Conservation (phyloP, 306 rosid species). For the Coriaria nepalensis region DNA sequence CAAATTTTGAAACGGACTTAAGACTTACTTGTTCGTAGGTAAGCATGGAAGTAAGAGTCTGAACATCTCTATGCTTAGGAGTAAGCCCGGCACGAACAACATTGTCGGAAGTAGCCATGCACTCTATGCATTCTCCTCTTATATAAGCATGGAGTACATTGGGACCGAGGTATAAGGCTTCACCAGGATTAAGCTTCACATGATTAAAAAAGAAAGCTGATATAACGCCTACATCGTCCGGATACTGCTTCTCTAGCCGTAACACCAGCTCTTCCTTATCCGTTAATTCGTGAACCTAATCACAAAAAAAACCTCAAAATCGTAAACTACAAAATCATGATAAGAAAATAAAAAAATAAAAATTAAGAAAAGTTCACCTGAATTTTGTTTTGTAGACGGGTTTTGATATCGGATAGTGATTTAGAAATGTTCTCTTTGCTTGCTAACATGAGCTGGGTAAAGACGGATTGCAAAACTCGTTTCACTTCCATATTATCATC, state of each 20-base stretch:
- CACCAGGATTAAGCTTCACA: conserved; percentile 27
- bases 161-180: conserved; percentile 28
- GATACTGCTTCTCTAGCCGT: conserved; percentile 26
- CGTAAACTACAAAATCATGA: neutral
- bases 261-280: conserved; percentile 29
- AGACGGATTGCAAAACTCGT: conserved; percentile 18
- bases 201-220: conserved; percentile 28
- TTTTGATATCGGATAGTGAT: conserved; percentile 17
- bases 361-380: neutral
- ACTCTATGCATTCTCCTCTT: conserved; percentile 29
- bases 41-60: conserved; percentile 31
- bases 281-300: conserved; percentile 22
- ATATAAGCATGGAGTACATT: conserved; percentile 36
- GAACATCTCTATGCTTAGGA: conserved; percentile 22
- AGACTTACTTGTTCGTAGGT: conserved; percentile 24
- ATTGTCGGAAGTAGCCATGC: conserved; percentile 38
- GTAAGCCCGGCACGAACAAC: conserved; percentile 37
- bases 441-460: conserved; percentile 21
- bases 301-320: neutral
- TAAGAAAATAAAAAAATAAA: conserved; percentile 2
- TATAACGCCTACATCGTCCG: conserved; percentile 27
- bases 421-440: conserved; percentile 16
- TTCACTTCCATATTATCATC: conserved; percentile 18
- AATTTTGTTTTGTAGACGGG: conserved; percentile 24
- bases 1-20: neutral